Evolutionary conservation across 805 yeast genomes (phyloP).

Genomic region (Monosporozyma solicola): DNA sequence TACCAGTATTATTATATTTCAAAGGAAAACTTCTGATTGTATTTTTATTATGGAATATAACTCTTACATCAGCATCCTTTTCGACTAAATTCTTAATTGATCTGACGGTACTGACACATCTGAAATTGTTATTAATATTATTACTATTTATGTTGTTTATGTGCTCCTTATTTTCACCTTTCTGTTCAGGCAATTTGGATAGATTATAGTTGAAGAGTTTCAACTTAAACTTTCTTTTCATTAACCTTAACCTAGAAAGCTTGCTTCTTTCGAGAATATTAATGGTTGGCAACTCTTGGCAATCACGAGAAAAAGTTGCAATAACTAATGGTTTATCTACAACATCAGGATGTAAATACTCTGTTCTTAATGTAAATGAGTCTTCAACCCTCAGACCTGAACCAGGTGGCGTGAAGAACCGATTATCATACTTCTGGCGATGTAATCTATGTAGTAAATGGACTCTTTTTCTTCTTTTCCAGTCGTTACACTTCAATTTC

Average conservation of each 20-base stretch:
- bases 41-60: slow-evolving; percentile 23
- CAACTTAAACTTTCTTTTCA: slow-evolving; percentile 21
- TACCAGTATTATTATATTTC: neutral
- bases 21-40: slow-evolving; percentile 13
- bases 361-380: slow-evolving; percentile 19
- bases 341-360: slow-evolving; percentile 9
- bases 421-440: neutral
- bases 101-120: slow-evolving; percentile 19
- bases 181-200: neutral
- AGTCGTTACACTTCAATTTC: slow-evolving; percentile 10
- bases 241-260: slow-evolving; percentile 14
- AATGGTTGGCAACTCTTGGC: slow-evolving; percentile 20
- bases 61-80: slow-evolving; percentile 24
- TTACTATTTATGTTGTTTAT: neutral
- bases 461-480: slow-evolving; percentile 19
- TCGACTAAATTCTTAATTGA: slow-evolving; percentile 16
- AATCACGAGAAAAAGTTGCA: slow-evolving; percentile 24
- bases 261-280: slow-evolving; percentile 18
- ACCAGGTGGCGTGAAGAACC: slow-evolving; percentile 7
- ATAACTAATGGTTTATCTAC: slow-evolving; percentile 24
- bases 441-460: slow-evolving; percentile 13
- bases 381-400: slow-evolving; percentile 19
- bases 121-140: neutral
- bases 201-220: slow-evolving; percentile 13
- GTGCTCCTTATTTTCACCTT: neutral